phyloP scores from a whole-genome alignment of 2,329 filamentous ascomycete genomes.

The Alternaria sp. region DNA sequence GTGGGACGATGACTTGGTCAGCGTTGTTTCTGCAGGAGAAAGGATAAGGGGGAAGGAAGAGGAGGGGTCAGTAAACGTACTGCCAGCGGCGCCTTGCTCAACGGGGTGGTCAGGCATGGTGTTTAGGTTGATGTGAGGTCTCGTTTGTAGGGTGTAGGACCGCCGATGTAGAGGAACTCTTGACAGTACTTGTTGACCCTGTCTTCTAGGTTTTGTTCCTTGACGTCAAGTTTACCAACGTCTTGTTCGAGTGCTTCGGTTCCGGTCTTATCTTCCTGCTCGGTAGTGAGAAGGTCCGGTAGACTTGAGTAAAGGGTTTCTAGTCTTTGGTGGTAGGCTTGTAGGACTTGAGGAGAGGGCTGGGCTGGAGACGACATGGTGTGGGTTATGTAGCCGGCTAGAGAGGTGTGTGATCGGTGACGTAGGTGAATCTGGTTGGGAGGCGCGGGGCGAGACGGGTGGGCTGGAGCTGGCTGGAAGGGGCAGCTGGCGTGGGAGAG shows the following conservation, averaged over 20 bases:
- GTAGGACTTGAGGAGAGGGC: constrained; percentile 3
- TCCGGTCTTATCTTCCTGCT: background rate
- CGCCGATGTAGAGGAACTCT: constrained; percentile 21
- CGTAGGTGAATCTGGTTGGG: constrained; percentile 23
- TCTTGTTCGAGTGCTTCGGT: constrained; percentile 11
- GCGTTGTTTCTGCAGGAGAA: too few species aligned
- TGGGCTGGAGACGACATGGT: constrained; percentile 13
- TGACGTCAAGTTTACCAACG: constrained; percentile 16
- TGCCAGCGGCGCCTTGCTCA: constrained; percentile 51
- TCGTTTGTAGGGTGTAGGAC: constrained; percentile 13
- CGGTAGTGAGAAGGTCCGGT: background rate
- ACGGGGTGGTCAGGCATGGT: constrained; percentile 54
- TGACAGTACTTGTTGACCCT: constrained; percentile 11
- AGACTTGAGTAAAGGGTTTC: constrained; percentile 10
- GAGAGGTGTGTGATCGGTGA: constrained; percentile 29
- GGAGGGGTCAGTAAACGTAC: constrained; percentile 37
- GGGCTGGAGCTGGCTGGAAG: constrained; percentile 8
- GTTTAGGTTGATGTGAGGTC: constrained; percentile 22
- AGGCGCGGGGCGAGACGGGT: background rate
- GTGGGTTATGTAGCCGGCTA: constrained; percentile 26
- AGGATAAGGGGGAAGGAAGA: too few species aligned
- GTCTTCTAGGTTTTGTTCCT: constrained; percentile 2
- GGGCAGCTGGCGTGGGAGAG: constrained; percentile 9
- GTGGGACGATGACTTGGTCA: background rate
- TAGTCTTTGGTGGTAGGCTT: constrained; percentile 8